Evolutionary conservation across 2,329 filamentous ascomycete species (phyloP).

Genomic region (Pseudogymnoascus sp.): DNA sequence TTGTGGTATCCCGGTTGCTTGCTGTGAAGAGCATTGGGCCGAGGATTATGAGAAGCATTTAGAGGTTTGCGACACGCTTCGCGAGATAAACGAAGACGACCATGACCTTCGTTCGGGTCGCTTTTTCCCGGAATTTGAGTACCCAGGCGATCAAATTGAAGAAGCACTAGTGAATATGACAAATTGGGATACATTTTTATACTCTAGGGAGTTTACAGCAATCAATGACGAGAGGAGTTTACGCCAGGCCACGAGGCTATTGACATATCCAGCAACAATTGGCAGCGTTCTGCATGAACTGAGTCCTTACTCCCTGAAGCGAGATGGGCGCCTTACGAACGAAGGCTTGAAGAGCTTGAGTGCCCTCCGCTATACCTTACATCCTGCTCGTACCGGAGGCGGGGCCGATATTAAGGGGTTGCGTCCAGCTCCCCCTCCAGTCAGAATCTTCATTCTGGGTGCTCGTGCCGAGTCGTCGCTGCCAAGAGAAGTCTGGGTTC

Average conservation of each 20-base stretch:
- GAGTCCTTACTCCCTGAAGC: slow-evolving; percentile 78
- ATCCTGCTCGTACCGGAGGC: slow-evolving; percentile 73
- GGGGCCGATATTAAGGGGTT: slow-evolving; percentile 69
- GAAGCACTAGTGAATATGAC: slow-evolving; percentile 94
- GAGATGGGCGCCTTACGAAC: slow-evolving; percentile 65
- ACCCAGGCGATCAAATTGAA: slow-evolving; percentile 81
- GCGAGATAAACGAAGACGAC: slow-evolving; percentile 95
- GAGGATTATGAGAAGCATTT: slow-evolving; percentile 91
- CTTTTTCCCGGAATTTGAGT: slow-evolving; percentile 88
- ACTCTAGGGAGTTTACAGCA: slow-evolving; percentile 82
- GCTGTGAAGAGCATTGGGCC: slow-evolving; percentile 89
- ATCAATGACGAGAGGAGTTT: slow-evolving; percentile 85
- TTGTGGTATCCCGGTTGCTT: slow-evolving; percentile 89
- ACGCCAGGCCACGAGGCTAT: slow-evolving; percentile 82
- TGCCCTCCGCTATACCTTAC: slow-evolving; percentile 85
- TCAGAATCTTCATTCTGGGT: slow-evolving; percentile 86
- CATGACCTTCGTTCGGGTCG: slow-evolving; percentile 87
- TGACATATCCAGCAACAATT: slow-evolving; percentile 91
- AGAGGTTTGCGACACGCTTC: slow-evolving; percentile 81
- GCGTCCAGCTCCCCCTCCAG: slow-evolving; percentile 73
- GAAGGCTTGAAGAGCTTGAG: slow-evolving; percentile 92
- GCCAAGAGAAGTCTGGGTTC: slow-evolving; percentile 86
- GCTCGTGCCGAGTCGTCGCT: slow-evolving; percentile 96
- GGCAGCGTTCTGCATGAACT: slow-evolving; percentile 88
- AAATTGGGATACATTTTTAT: slow-evolving; percentile 96